Evolutionary conservation across 305 asterid genomes (phyloP).

Genomic region (Fraxinus albicans): DNA sequence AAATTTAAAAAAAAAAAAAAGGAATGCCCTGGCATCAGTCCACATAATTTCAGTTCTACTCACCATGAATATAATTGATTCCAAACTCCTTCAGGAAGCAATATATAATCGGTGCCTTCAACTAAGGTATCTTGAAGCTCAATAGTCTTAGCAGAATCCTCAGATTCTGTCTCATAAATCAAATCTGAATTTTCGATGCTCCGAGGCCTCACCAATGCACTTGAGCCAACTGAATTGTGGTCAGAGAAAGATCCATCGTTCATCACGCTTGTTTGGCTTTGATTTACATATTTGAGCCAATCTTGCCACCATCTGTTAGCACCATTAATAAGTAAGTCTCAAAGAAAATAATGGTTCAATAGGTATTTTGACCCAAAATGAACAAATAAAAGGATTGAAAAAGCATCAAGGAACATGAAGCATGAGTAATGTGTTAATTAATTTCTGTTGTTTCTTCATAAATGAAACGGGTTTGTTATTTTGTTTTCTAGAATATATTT

Average conservation of each 20-base stretch:
- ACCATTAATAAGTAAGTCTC: slow-evolving; percentile 25
- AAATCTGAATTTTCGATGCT: slow-evolving; percentile 78
- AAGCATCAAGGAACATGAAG: not conserved
- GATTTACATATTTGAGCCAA: slow-evolving; percentile 92
- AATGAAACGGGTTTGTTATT: not conserved
- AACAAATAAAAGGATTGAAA: slow-evolving; percentile 4
- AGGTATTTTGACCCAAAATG: slow-evolving; percentile 10
- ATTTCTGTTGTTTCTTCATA: not conserved
- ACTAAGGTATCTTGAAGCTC: slow-evolving; percentile 90
- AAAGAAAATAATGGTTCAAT: slow-evolving; percentile 12
- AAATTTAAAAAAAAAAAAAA: not conserved
- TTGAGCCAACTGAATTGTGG: slow-evolving; percentile 43
- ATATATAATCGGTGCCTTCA: slow-evolving; percentile 97
- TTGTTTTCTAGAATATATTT: not conserved
- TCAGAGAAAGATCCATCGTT: slow-evolving; percentile 71
- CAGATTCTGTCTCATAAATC: slow-evolving; percentile 60
- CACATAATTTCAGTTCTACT: slow-evolving; percentile 27
- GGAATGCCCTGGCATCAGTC: not conserved
- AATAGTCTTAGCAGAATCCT: slow-evolving; percentile 54
- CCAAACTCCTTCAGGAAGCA: slow-evolving; percentile 92
- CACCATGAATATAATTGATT: slow-evolving; percentile 74
- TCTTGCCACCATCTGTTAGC: slow-evolving; percentile 95
- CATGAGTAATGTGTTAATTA: not conserved
- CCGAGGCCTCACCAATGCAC: slow-evolving; percentile 65
- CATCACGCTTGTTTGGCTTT: slow-evolving; percentile 41